Conservation (phyloP, 1,284 basidiomycete genomes). For the Garcileccinum viscosum region DNA sequence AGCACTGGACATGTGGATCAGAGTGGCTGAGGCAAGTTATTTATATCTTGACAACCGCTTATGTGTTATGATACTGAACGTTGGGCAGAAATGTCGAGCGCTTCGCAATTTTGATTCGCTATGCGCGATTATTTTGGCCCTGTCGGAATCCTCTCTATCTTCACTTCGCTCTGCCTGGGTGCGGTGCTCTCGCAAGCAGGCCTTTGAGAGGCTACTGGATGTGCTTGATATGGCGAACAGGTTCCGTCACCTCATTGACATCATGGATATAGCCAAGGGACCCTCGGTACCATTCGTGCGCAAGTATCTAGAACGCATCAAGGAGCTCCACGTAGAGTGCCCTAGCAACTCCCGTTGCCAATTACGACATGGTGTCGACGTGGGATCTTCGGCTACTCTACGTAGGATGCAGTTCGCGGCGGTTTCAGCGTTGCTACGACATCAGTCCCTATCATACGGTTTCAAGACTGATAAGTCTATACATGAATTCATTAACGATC, state of each 20-base stretch:
- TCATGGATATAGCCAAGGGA: slow-evolving; percentile 57
- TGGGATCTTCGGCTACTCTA: slow-evolving; percentile 50
- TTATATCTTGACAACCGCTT: slow-evolving; percentile 26
- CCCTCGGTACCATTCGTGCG: slow-evolving; percentile 72
- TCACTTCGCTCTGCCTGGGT: slow-evolving; percentile 72
- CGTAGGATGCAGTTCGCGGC: slow-evolving; percentile 60
- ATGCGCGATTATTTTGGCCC: slow-evolving; percentile 67
- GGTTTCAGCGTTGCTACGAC: slow-evolving; percentile 60
- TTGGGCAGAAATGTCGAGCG: slow-evolving; percentile 63
- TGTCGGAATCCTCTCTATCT: slow-evolving; percentile 63
- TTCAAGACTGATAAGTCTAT: slow-evolving; percentile 55
- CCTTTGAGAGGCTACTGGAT: slow-evolving; percentile 57
- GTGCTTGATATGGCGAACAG: slow-evolving; percentile 64
- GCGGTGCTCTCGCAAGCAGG: slow-evolving; percentile 58
- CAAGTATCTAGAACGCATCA: slow-evolving; percentile 67
- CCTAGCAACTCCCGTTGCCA: slow-evolving; percentile 23
- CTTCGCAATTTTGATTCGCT: slow-evolving; percentile 73
- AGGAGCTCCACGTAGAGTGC: slow-evolving; percentile 60
- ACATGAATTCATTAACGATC: slow-evolving; percentile 53
- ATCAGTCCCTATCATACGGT: slow-evolving; percentile 60
- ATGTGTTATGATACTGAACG: neutral
- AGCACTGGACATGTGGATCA: slow-evolving; percentile 76
- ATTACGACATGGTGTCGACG: slow-evolving; percentile 49
- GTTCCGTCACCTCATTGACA: slow-evolving; percentile 61
- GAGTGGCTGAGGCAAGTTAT: slow-evolving; percentile 67